phyloP scores from a whole-genome alignment of 2,329 filamentous ascomycete species.

The Tetracladium maxilliforme region DNA sequence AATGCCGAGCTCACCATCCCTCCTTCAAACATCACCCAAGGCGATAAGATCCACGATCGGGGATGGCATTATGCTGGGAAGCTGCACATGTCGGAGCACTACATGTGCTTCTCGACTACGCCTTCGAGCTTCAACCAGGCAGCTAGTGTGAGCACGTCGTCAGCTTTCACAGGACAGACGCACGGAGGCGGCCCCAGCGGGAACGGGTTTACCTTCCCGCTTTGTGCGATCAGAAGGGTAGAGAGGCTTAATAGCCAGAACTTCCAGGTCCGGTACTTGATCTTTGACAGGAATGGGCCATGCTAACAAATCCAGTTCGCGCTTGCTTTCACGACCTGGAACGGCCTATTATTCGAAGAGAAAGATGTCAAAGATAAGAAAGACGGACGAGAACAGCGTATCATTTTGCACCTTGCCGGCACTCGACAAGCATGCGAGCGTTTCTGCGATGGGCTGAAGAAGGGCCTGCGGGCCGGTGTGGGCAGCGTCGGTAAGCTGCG shows the following conservation, averaged over 20 bases:
- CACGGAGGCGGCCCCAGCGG: conserved; percentile 84
- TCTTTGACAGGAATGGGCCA: conserved; percentile 5
- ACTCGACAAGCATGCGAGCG: conserved; percentile 81
- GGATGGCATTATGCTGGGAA: conserved; percentile 87
- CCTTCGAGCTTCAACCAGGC: conserved; percentile 73
- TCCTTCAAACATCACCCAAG: conserved; percentile 52
- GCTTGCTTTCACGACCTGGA: conserved; percentile 91
- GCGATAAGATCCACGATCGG: conserved; percentile 45
- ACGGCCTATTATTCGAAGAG: conserved; percentile 48
- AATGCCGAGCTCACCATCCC: conserved; percentile 87
- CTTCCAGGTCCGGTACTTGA: conserved; percentile 45
- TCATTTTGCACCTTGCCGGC: conserved; percentile 83
- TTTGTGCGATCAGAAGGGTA: conserved; percentile 82
- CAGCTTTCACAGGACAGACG: conserved; percentile 80
- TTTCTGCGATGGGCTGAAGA: conserved; percentile 93
- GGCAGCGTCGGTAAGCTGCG: conserved; percentile 79
- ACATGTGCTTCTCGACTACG: conserved; percentile 92
- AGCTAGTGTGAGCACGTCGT: conserved; percentile 66
- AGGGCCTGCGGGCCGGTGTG: conserved; percentile 72
- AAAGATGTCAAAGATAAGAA: conserved; percentile 22
- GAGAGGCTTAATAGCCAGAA: conserved; percentile 87
- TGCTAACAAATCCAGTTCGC: conserved; percentile 46
- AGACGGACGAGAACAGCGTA: conserved; percentile 55
- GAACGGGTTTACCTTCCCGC: conserved; percentile 88
- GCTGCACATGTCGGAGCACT: conserved; percentile 86